Base-by-base conservation (phyloP, 192 early-diverging fungal genomes). In the Backusella macrospora region DNA sequence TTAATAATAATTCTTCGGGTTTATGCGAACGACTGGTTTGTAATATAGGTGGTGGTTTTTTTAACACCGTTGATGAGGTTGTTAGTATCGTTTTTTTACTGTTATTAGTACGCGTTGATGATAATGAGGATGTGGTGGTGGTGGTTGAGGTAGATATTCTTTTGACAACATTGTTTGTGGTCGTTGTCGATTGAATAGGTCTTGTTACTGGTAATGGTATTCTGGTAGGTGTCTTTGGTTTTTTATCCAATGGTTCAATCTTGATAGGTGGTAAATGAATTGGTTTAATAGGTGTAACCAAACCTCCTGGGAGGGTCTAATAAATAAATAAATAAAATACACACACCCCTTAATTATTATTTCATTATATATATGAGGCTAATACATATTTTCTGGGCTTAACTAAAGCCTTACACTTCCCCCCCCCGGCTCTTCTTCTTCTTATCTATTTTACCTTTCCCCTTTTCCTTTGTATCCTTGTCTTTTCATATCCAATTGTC, bases 291-390 rank as follows among this genome's bases (percentile, higher is more conserved):
- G 42, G 70, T 55, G 70, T 39, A 59, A n/a, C 44, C 44, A 71
- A 40, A 62, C 40, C 55, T 42, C 70, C 70, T 42, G 70, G 70
- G 16, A 71, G 55, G 23, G 70, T 71, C 70, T 71, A 71, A 40
- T 10, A 59, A 7, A 70, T 38, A 70, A 23, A 21, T n/a, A 55
- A 55, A 55, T 23, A 55, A 23, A 49, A 49, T 21, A n/a, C 3
- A 48, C 18, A 55, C 18, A 13, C 52, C 13, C 52, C 52, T 10
- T 55, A 55, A 55, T 55, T 55, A 26, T 55, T 55, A 26, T 13
- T 12, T 55, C 10, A 23, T 55, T 55, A n/a, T 55, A 23, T 55
- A 23, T 55, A 18, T n/a, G n/a, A n/a, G n/a, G n/a, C n/a, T n/a
- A n/a, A n/a, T n/a, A n/a, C n/a, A n/a, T n/a, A n/a, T n/a, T n/a